These are phyloP conservation scores for Metschnikowia proteae DNA, from an alignment of 805 yeast species.

Conservation along the genomic window DNA sequence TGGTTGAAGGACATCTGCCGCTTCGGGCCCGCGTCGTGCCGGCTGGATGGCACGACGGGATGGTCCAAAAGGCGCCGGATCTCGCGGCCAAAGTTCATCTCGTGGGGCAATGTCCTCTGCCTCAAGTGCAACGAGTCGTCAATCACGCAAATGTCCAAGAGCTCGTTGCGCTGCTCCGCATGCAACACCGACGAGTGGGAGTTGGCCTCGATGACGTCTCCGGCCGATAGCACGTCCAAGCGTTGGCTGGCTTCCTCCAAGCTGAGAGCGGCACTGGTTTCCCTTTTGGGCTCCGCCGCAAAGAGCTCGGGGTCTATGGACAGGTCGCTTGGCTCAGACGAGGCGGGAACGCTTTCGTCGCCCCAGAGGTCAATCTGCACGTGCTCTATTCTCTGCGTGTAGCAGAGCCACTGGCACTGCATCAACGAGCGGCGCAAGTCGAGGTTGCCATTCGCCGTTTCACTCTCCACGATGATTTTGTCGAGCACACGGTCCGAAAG, in stretches of 20 bases:
- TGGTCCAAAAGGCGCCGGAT: conserved; percentile 6
- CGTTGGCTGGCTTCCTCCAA: neutral
- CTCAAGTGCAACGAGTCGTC: conserved; percentile 28
- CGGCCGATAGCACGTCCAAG: conserved; percentile 25
- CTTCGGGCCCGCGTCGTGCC: neutral
- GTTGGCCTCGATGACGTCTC: conserved; percentile 28
- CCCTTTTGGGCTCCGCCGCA: neutral
- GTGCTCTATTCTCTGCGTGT: neutral
- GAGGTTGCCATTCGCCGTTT: conserved; percentile 15
- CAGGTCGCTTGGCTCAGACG: too few species aligned
- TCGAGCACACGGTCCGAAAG: conserved; percentile 29
- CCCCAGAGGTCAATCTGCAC: neutral
- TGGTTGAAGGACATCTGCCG: conserved; percentile 6
- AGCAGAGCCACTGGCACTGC: conserved; percentile 42
- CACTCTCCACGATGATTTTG: conserved; percentile 21
- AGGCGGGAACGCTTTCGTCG: too few species aligned
- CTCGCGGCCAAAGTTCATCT: conserved; percentile 30
- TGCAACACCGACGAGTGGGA: conserved; percentile 27
- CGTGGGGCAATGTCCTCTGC: conserved; percentile 35
- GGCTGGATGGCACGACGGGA: neutral
- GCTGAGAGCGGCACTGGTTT: neutral
- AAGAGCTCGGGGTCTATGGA: neutral
- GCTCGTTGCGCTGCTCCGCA: conserved; percentile 29
- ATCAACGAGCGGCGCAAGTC: conserved; percentile 49
- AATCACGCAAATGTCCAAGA: conserved; percentile 31